Base-by-base conservation (phyloP, 2,329 filamentous ascomycete genomes). In the Venturia aucupariae region DNA sequence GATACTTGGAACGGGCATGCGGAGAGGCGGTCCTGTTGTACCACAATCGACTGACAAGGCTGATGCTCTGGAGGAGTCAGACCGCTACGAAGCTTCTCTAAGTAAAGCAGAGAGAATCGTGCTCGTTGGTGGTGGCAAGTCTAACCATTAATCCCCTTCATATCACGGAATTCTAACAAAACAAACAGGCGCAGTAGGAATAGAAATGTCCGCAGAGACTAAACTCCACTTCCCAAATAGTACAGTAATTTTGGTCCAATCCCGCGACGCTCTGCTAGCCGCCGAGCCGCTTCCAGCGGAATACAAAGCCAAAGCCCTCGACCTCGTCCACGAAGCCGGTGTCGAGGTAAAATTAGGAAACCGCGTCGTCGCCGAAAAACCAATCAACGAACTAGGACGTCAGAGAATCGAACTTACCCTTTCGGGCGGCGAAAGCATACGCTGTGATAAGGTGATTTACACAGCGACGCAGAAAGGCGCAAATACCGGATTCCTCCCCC, bases 201-300 rank as follows among this genome's bases (percentile, higher is more conserved):
- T 92, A 64, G 90, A 93, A 73, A 91, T 93, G 81, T 89, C 90
- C 0, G 85, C 88, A 1, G 90, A 94, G 76, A 78, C 92, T 63
- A 92, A 92, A 75, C 73, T 83, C 57, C 77, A 86, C 30, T 81
- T 87, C 66, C 89, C 90, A 0, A 70, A 82, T 13, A 77, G 85
- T 63, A 82, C 82, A 48, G 86, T 93, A n/a, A 89, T 85, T 0
- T 81, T 94, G 1, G 83, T 90, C 4, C 90, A 93, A 72, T 92
- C 89, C 4, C 81, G 88, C 24, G 78, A 82, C 32, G 84, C 84
- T 69, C 82, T 93, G 1, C 80, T 93, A 8, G 91, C 88, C 0
- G 84, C 87, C 0, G 90, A 94, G 75, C 84, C 83, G 3, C 80
- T 94, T 2, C 86, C 88, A 0, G 83, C 87, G 42, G 84, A 86